Base-by-base conservation (phyloP, 768 basidiomycete species). In the Mycena latifolia region DNA sequence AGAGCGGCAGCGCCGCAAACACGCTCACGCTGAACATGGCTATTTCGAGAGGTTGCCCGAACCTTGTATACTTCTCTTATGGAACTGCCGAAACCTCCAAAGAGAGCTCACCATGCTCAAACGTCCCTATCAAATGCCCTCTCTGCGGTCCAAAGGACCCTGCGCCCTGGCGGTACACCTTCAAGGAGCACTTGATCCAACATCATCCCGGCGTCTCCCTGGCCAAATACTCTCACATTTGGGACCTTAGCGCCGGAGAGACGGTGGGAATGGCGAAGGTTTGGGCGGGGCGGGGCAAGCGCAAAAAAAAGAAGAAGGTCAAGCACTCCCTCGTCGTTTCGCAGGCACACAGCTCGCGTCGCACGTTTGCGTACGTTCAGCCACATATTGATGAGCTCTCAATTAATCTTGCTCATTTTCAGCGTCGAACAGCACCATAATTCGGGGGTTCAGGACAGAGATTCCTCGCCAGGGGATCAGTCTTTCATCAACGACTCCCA, bases 91-190 rank as follows among this genome's bases (percentile, higher is more conserved):
- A 2, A 2, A 62, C 12, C 12, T 55, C 45, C 2, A 47, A 1
- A 0, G 11, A 39, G 15, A 31, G 2, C 1, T 48, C 46, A 2
- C 66, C 61, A 12, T 55, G 52, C 37, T 62, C 66, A 1, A 67
- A 67, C 22, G 61, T 46, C 5, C 66, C 60, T 0, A 5, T 67
- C 1, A 0, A 7, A n/a, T 67, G 66, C 31, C 55, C 61, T 0
- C 17, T 2, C 2, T 63, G 66, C 25, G n/a, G 2, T 9, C 1
- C 3, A 3, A 62, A 29, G 25, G 55, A 63, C 43, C 61, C 61
- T 22, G 37, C 61, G 0, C 25, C 46, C 1, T 51, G 61, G 66
- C 39, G 41, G 1, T 66, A 66, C 59, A 61, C 55, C n/a, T 14
- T 61, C 15, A 43, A 43, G 39, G 0, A 33, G 0, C 66, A 67